phyloP scores from a whole-genome alignment of 2,329 filamentous ascomycete genomes.

The Pseudonectria foliicola region DNA sequence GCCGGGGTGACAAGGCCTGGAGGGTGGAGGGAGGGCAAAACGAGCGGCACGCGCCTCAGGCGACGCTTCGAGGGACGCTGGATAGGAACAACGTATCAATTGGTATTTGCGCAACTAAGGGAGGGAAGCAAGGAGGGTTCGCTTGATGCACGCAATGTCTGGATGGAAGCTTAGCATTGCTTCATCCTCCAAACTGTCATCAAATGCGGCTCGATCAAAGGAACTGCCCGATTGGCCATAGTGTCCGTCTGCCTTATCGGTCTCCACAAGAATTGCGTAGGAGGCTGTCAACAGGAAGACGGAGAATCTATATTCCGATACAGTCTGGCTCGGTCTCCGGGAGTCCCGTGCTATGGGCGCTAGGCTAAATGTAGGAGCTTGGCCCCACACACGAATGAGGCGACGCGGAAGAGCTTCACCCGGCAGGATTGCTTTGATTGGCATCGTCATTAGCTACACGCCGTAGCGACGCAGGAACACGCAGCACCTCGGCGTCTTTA shows the following conservation, averaged over 20 bases:
- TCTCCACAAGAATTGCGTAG: too few species aligned
- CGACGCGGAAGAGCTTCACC: too few species aligned
- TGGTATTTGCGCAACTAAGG: conserved; percentile 3
- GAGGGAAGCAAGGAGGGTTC: conserved; percentile 5
- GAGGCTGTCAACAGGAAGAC: too few species aligned
- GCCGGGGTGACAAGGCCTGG: not conserved
- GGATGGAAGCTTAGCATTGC: conserved; percentile 5
- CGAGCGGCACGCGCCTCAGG: conserved; percentile 5
- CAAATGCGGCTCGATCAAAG: conserved; percentile 6
- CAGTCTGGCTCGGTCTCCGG: too few species aligned
- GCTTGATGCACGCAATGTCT: not conserved
- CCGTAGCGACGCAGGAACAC: too few species aligned
- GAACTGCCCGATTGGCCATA: conserved; percentile 1
- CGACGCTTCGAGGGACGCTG: conserved; percentile 1
- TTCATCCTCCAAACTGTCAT: conserved; percentile 10
- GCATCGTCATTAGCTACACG: too few species aligned
- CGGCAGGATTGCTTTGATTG: too few species aligned
- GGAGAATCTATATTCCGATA: too few species aligned
- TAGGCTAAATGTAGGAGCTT: too few species aligned
- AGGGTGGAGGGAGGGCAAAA: not conserved
- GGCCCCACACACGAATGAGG: too few species aligned
- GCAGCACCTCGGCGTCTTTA: too few species aligned
- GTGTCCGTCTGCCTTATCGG: not conserved
- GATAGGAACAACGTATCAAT: conserved; percentile 5
- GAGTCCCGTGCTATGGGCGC: too few species aligned